Conservation (phyloP, 2,329 filamentous ascomycete genomes). For the Fusarium xylarioides region DNA sequence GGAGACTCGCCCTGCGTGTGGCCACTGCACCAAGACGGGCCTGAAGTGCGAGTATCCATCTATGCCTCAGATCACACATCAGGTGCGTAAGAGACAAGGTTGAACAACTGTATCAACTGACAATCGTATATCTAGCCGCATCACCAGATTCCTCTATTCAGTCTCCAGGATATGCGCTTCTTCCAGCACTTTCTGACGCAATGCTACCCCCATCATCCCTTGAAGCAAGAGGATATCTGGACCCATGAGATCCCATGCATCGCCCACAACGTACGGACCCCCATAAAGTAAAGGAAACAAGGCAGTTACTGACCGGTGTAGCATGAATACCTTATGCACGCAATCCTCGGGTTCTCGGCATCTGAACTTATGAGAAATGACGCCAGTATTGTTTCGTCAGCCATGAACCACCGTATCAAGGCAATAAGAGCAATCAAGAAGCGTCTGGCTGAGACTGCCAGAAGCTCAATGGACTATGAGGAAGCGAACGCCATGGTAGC, state of each 20-base stretch:
- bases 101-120: neutral
- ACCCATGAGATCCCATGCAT: slow-evolving; percentile 72
- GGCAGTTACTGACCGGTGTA: slow-evolving; percentile 41
- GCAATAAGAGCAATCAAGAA: slow-evolving; percentile 71
- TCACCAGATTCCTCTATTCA: slow-evolving; percentile 66
- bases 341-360: slow-evolving; percentile 73
- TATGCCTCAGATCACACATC: slow-evolving; percentile 59
- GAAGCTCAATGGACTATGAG: slow-evolving; percentile 54
- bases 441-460: slow-evolving; percentile 56
- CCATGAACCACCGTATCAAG: slow-evolving; percentile 71
- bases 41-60: slow-evolving; percentile 71
- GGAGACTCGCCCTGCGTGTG: slow-evolving; percentile 70
- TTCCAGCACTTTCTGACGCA: slow-evolving; percentile 72
- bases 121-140: slow-evolving; percentile 54
- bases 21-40: slow-evolving; percentile 70
- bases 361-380: slow-evolving; percentile 68
- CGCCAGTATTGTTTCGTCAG: slow-evolving; percentile 61
- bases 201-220: slow-evolving; percentile 70
- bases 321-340: slow-evolving; percentile 76
- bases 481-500: slow-evolving; percentile 68
- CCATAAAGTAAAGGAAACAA: too few species aligned
- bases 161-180: slow-evolving; percentile 71
- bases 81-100: slow-evolving; percentile 47
- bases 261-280: slow-evolving; percentile 66
- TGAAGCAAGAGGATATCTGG: slow-evolving; percentile 74